These are phyloP conservation scores for Mucor indicus DNA, from an alignment of 371 early-diverging fungal species.

Conservation along the genomic window DNA sequence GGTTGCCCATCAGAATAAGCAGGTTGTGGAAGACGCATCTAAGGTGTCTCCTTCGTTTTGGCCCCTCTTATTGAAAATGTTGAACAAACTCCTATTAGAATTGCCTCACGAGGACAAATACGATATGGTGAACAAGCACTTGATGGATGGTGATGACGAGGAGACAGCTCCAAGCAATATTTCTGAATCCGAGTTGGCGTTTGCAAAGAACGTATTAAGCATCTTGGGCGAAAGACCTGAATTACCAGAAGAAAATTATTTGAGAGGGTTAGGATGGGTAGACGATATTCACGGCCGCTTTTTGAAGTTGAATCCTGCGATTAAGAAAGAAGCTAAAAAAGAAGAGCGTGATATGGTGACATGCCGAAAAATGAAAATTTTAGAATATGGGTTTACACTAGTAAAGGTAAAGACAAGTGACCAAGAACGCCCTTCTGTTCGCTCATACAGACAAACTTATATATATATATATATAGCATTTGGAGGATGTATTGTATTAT, in stretches of 20 bases:
- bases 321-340: background rate
- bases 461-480: constrained; percentile 20
- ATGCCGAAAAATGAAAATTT: constrained; percentile 30
- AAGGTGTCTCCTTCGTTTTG: constrained; percentile 33
- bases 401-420: constrained; percentile 37
- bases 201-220: constrained; percentile 9
- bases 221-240: constrained; percentile 24
- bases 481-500: constrained; percentile 29
- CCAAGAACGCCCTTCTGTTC: too few relatives aligned
- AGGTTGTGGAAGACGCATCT: background rate
- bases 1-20: background rate
- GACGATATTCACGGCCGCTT: constrained; percentile 39
- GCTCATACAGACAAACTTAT: too few relatives aligned
- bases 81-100: constrained; percentile 27
- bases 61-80: constrained; percentile 30
- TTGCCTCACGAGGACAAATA: constrained; percentile 31
- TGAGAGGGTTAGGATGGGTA: constrained; percentile 49
- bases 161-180: background rate
- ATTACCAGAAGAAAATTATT: constrained; percentile 41
- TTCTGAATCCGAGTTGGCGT: constrained; percentile 10
- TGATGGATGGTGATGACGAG: constrained; percentile 26
- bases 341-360: background rate
- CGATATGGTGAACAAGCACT: constrained; percentile 30
- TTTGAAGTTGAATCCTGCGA: constrained; percentile 11
- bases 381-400: constrained; percentile 44